Conservation (phyloP, 306 rosid species). For the Ormosia emarginata region DNA sequence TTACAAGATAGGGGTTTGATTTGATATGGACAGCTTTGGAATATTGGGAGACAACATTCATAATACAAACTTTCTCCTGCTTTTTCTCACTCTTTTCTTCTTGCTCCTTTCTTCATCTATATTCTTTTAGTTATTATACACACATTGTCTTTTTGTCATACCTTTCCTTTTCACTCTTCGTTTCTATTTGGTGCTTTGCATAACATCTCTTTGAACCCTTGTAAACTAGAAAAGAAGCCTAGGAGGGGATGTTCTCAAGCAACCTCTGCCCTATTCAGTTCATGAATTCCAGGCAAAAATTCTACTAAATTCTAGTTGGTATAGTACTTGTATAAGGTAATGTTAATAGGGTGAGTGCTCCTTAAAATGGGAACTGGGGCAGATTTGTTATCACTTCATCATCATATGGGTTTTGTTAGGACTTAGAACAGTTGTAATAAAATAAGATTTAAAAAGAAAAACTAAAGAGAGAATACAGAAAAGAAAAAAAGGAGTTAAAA, state of each 20-base stretch:
- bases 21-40: conserved; percentile 73
- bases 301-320: conserved; percentile 17
- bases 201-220: conserved; percentile 17
- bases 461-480: not conserved
- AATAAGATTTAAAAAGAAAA: not conserved
- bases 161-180: conserved; percentile 46
- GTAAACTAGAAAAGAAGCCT: not conserved
- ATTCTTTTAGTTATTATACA: conserved; percentile 46
- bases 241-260: not conserved
- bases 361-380: not conserved
- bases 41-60: conserved; percentile 77
- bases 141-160: conserved; percentile 51
- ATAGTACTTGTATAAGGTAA: not conserved
- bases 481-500: not conserved
- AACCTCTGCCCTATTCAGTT: conserved; percentile 4
- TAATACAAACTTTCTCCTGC: conserved; percentile 54
- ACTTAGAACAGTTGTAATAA: not conserved
- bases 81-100: conserved; percentile 28
- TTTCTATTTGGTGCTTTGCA: conserved; percentile 31
- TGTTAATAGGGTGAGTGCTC: not conserved
- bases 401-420: not conserved
- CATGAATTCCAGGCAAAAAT: not conserved
- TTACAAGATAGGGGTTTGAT: conserved; percentile 43
- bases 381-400: not conserved
- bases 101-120: conserved; percentile 28